Evolutionary conservation across 495 filamentous ascomycete species (phyloP).

Genomic region (Talaromyces stipitatus): DNA sequence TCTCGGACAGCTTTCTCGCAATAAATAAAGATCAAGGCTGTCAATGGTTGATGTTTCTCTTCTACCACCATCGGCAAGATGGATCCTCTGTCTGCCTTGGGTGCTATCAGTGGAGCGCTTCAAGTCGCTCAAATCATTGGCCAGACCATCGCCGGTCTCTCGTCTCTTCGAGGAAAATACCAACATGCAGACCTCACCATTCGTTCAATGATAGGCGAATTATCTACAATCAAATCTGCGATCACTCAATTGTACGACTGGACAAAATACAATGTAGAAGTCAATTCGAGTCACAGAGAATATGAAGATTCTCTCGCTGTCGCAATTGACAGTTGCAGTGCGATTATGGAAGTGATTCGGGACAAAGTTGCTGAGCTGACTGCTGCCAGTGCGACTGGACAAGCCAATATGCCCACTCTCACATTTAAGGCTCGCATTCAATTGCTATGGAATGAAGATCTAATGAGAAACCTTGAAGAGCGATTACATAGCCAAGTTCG

Average conservation of each 20-base stretch:
- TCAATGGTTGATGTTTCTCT: background rate
- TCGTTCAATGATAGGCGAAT: slow-evolving; percentile 28
- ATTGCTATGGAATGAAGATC: slow-evolving; percentile 36
- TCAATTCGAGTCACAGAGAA: slow-evolving; percentile 19
- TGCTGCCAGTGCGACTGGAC: slow-evolving; percentile 7
- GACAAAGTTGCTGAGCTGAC: slow-evolving; percentile 28
- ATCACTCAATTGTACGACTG: slow-evolving; percentile 35
- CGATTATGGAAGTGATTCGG: slow-evolving; percentile 31
- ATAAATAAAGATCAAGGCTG: background rate
- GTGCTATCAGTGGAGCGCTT: slow-evolving; percentile 20
- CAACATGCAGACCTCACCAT: slow-evolving; percentile 36
- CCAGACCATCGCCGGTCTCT: slow-evolving; percentile 25
- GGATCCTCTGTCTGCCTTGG: slow-evolving; percentile 26
- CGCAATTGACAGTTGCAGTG: slow-evolving; percentile 32
- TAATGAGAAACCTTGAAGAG: slow-evolving; percentile 32
- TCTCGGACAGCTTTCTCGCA: background rate
- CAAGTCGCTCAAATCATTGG: slow-evolving; percentile 25
- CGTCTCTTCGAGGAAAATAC: slow-evolving; percentile 28
- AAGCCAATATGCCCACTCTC: slow-evolving; percentile 9
- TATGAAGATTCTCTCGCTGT: slow-evolving; percentile 26
- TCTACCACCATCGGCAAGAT: slow-evolving; percentile 9
- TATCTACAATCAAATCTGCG: slow-evolving; percentile 31
- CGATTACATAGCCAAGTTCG: slow-evolving; percentile 30
- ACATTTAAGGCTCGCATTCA: slow-evolving; percentile 19
- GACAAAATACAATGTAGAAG: slow-evolving; percentile 19